Evolutionary conservation across 192 early-diverging fungal genomes (phyloP).

Genomic region (Funneliformis mosseae): DNA sequence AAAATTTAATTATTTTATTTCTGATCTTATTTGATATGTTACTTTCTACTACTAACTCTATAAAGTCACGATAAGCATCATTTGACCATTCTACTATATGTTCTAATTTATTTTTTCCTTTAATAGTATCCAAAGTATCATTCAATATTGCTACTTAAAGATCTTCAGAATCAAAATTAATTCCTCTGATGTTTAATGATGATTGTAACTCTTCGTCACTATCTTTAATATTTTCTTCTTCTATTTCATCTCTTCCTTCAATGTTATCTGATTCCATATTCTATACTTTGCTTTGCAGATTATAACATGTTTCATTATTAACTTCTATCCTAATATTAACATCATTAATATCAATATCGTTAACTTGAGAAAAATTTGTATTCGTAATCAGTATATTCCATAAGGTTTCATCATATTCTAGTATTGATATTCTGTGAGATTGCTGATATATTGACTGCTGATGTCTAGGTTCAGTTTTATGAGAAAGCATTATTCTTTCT

Average conservation of each 20-base stretch:
- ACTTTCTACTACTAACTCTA: background rate
- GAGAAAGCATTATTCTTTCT: background rate
- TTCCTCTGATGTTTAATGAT: background rate
- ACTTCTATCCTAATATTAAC: too few relatives aligned
- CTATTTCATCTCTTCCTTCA: too few relatives aligned
- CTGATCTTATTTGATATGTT: background rate
- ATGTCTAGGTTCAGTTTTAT: too few relatives aligned
- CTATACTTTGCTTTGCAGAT: too few relatives aligned
- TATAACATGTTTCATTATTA: too few relatives aligned
- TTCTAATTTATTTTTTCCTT: constrained; percentile 4
- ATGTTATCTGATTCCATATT: too few relatives aligned
- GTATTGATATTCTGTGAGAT: background rate
- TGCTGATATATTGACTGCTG: background rate
- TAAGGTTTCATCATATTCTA: background rate
- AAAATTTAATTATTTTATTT: background rate
- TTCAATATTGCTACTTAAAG: background rate
- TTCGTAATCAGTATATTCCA: background rate
- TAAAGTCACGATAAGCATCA: background rate
- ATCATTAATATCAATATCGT: too few relatives aligned
- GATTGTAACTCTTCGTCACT: background rate
- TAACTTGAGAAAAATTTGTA: too few relatives aligned
- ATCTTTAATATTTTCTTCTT: background rate
- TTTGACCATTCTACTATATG: background rate
- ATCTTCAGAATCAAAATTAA: background rate
- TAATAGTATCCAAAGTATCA: background rate